These are phyloP conservation scores for Anthracocystis walkeri DNA, from an alignment of 1,284 basidiomycete genomes.

Conservation along the genomic window DNA sequence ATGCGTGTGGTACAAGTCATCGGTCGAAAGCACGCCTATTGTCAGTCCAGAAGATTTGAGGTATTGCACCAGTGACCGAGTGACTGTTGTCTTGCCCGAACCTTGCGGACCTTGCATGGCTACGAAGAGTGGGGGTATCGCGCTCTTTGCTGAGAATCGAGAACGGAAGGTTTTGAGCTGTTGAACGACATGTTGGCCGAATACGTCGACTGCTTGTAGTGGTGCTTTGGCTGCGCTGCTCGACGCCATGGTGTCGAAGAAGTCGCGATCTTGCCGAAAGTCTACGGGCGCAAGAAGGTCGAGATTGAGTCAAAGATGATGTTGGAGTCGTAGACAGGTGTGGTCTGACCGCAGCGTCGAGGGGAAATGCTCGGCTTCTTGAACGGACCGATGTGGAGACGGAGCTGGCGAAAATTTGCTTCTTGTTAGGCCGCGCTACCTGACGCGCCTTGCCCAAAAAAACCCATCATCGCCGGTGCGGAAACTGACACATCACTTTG, in stretches of 20 bases:
- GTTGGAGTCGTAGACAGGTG: neutral
- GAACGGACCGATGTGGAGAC: neutral
- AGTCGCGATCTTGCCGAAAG: neutral
- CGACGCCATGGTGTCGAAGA: constrained; percentile 12
- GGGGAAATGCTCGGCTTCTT: constrained; percentile 1
- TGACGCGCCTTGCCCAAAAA: neutral
- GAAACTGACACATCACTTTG: constrained; percentile 3
- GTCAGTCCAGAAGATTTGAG: constrained; percentile 8
- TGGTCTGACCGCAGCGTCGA: neutral
- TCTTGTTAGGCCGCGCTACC: neutral
- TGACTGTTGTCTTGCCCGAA: constrained; percentile 45
- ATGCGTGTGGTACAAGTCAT: constrained; percentile 44
- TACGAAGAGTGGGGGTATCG: constrained; percentile 31
- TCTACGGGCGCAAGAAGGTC: too few relatives aligned
- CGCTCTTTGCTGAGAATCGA: neutral
- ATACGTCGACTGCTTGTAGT: constrained; percentile 28
- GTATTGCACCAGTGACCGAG: constrained; percentile 20
- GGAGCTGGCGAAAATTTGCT: neutral
- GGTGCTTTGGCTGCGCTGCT: constrained; percentile 1
- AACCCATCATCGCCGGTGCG: neutral
- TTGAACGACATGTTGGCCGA: constrained; percentile 27
- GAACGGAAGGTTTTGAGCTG: constrained; percentile 22
- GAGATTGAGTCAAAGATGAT: neutral
- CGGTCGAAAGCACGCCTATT: constrained; percentile 32
- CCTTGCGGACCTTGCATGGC: constrained; percentile 54